These are phyloP conservation scores for Yamadazyma paraphyllophila DNA, from an alignment of 805 yeast genomes.

Conservation along the genomic window DNA sequence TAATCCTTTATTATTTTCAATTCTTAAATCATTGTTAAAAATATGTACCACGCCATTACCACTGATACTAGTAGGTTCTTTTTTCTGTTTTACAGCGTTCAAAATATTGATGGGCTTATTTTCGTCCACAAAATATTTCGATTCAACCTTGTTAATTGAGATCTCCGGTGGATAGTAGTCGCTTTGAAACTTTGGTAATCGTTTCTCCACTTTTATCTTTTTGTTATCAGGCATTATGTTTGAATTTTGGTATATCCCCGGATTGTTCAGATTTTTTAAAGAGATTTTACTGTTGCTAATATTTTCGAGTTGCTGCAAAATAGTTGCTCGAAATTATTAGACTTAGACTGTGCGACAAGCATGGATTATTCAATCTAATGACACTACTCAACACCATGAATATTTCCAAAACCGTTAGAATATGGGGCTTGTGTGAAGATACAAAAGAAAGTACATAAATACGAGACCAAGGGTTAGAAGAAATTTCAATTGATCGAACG, in stretches of 20 bases:
- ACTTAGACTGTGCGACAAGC: background rate
- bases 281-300: background rate
- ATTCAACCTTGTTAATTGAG: constrained; percentile 9
- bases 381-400: no score
- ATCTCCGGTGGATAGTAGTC: constrained; percentile 14
- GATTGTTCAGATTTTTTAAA: background rate
- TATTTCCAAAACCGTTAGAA: no score
- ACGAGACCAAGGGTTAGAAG: no score
- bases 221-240: constrained; percentile 4
- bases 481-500: no score
- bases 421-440: no score
- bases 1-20: constrained; percentile 44
- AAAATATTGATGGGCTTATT: constrained; percentile 28
- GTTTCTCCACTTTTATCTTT: background rate
- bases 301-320: constrained; percentile 2
- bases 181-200: constrained; percentile 12
- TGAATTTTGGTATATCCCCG: background rate
- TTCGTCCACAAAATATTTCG: constrained; percentile 27
- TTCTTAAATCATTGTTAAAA: constrained; percentile 47
- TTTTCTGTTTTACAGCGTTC: background rate
- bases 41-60: constrained; percentile 40
- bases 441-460: no score
- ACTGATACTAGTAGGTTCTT: background rate
- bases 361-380: no score
- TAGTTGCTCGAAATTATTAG: background rate